Evolutionary conservation across 495 filamentous ascomycete species (phyloP).

Genomic region (Viridothelium virens): DNA sequence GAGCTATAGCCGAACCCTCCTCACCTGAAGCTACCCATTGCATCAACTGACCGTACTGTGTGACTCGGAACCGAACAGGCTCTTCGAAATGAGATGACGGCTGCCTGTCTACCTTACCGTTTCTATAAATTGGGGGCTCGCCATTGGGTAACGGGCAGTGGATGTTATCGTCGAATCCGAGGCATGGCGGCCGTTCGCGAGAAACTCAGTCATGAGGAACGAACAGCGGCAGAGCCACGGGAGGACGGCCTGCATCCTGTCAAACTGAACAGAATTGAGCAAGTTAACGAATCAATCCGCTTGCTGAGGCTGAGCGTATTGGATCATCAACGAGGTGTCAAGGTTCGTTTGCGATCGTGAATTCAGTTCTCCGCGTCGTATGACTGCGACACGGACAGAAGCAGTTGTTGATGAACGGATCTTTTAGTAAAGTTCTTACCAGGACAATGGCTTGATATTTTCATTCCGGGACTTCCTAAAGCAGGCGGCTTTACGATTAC

Average conservation of each 20-base stretch:
- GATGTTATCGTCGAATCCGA: not conserved
- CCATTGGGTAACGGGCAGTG: not conserved
- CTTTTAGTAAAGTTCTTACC: slow-evolving; percentile 54
- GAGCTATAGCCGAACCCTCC: not conserved
- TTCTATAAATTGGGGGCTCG: not conserved
- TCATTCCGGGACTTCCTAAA: slow-evolving; percentile 55
- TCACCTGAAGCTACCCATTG: not conserved
- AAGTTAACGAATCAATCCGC: slow-evolving; percentile 23
- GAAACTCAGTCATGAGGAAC: slow-evolving; percentile 25
- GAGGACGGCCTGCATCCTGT: slow-evolving; percentile 25
- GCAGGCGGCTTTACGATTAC: slow-evolving; percentile 84
- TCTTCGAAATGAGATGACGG: not conserved
- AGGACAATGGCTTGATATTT: slow-evolving; percentile 88
- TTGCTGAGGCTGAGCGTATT: slow-evolving; percentile 22
- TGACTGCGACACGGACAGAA: not conserved
- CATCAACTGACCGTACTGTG: no score
- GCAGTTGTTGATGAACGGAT: not conserved
- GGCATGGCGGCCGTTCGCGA: slow-evolving; percentile 24
- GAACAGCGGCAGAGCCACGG: slow-evolving; percentile 24
- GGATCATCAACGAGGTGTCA: slow-evolving; percentile 21
- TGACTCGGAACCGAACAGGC: no score
- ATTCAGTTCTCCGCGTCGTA: not conserved
- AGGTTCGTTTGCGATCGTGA: slow-evolving; percentile 15
- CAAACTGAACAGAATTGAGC: slow-evolving; percentile 20
- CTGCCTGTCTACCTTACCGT: not conserved